A percentile compares a stretch with the other conserved stretches of the same genome.
These are phyloP conservation scores for Spinellus fusiger DNA, from an alignment of 192 early-diverging fungal species.

Conservation along the genomic window DNA sequence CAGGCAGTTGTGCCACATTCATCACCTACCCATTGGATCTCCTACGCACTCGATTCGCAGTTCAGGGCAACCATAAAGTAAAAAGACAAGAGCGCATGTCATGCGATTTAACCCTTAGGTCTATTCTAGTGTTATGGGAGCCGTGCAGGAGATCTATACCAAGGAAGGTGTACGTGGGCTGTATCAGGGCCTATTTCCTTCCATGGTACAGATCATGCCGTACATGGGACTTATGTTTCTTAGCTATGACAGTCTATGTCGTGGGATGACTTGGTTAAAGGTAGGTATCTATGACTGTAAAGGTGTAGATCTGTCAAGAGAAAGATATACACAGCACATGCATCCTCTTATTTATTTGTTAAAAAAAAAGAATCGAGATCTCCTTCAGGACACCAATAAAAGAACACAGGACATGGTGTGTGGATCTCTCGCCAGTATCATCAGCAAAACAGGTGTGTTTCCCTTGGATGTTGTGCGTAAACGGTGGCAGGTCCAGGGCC, in stretches of 20 bases:
- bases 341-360: neutral
- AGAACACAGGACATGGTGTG: conserved; percentile 60
- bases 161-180: conserved; percentile 80
- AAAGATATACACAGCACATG: too few species aligned
- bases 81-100: neutral
- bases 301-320: too few species aligned
- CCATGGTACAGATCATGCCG: conserved; percentile 83
- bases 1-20: conserved; percentile 74
- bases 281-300: too few species aligned
- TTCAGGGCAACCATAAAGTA: conserved; percentile 60
- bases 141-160: conserved; percentile 55
- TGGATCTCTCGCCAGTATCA: conserved; percentile 74
- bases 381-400: conserved; percentile 10
- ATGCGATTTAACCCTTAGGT: conserved; percentile 27
- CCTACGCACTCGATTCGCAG: conserved; percentile 88
- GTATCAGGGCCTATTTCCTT: conserved; percentile 78
- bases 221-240: conserved; percentile 93
- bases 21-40: conserved; percentile 91
- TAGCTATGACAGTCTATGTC: conserved; percentile 57
- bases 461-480: conserved; percentile 85
- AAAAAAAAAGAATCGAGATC: conserved; percentile 13
- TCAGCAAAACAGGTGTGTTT: conserved; percentile 81
- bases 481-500: conserved; percentile 76
- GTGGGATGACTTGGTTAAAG: conserved; percentile 30
- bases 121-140: conserved; percentile 63